These are phyloP conservation scores for Emergomyces orientalis DNA, from an alignment of 2,329 filamentous ascomycete genomes.

Conservation along the genomic window DNA sequence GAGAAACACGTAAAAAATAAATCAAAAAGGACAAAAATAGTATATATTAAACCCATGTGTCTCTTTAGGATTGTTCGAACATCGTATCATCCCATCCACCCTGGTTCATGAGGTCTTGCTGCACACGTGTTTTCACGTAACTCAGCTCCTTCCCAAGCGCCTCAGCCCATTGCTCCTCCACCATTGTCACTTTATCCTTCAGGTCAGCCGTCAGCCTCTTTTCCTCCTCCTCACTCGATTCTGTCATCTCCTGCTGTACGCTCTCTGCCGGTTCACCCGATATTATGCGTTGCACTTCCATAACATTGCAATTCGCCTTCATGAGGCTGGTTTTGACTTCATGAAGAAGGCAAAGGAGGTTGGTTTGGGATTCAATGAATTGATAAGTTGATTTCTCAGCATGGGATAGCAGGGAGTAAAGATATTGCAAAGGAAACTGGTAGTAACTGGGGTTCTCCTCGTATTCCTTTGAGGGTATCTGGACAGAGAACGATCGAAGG, in stretches of 20 bases:
- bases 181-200: conserved; percentile 84
- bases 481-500: conserved; percentile 54
- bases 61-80: conserved; percentile 31
- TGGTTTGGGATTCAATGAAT: conserved; percentile 91
- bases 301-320: conserved; percentile 55
- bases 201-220: conserved; percentile 67
- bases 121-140: conserved; percentile 63
- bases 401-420: conserved; percentile 75
- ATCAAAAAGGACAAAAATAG: conserved; percentile 14
- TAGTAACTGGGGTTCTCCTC: conserved; percentile 78
- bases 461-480: conserved; percentile 69
- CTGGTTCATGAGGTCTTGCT: conserved; percentile 60
- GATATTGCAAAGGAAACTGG: conserved; percentile 76
- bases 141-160: conserved; percentile 71
- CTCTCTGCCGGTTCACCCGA: conserved; percentile 36
- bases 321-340: conserved; percentile 77
- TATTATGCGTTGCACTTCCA: conserved; percentile 55
- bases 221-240: conserved; percentile 59
- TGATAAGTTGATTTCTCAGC: conserved; percentile 90
- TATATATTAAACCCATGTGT: neutral
- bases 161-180: conserved; percentile 84
- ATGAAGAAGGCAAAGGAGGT: conserved; percentile 79
- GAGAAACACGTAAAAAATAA: conserved; percentile 11
- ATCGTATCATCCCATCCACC: conserved; percentile 83
- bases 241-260: conserved; percentile 42